A percentile compares a stretch with the other conserved stretches of the same genome.
These are phyloP conservation scores for Diaporthe humulicola DNA, from an alignment of 2,329 filamentous ascomycete species.

Conservation along the genomic window DNA sequence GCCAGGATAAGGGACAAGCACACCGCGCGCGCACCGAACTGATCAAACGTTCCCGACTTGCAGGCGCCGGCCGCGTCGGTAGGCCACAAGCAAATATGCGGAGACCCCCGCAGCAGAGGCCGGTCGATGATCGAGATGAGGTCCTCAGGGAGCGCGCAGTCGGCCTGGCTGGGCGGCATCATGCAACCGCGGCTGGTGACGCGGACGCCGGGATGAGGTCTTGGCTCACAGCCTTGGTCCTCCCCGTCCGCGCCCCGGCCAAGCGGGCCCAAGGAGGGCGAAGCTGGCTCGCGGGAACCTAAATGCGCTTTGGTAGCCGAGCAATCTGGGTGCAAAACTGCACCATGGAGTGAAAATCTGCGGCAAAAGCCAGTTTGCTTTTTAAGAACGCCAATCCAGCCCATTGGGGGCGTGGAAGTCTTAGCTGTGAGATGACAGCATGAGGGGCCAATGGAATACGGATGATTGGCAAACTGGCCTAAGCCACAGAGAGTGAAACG, in stretches of 20 bases:
- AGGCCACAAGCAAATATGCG: neutral
- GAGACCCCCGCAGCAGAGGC: neutral
- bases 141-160: neutral
- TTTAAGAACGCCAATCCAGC: constrained; percentile 13
- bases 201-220: constrained; percentile 3
- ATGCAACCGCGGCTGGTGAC: constrained; percentile 14
- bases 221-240: constrained; percentile 25
- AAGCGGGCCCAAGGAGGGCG: constrained; percentile 26
- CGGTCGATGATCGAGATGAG: constrained; percentile 20
- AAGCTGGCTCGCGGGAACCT: constrained; percentile 2
- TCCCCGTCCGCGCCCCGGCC: constrained; percentile 18
- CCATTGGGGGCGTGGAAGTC: neutral
- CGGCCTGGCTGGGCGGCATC: constrained; percentile 24
- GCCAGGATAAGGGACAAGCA: neutral
- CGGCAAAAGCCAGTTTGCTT: neutral
- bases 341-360: too few relatives aligned
- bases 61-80: neutral
- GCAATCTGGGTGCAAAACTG: neutral
- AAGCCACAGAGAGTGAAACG: neutral
- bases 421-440: constrained; percentile 21
- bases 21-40: neutral
- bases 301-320: neutral
- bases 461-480: neutral
- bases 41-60: too few relatives aligned
- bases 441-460: constrained; percentile 11